Base-by-base conservation (phyloP, 441 rosid species). In the Adansonia madagascariensis region DNA sequence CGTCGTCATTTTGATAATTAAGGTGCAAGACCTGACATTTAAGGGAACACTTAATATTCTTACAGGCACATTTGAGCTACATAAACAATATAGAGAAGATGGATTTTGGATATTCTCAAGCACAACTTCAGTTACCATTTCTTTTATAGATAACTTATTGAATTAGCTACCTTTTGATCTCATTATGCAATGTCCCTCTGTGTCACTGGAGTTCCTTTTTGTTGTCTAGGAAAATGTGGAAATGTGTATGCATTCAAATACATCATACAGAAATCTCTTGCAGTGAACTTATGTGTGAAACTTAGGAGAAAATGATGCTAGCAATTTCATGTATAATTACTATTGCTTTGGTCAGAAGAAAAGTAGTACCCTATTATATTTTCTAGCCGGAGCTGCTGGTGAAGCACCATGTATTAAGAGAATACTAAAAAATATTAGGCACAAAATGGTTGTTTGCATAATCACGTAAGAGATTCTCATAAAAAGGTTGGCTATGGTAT, bases 11-110 rank as follows among this genome's bases (percentile, higher is more conserved):
- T 44, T 44, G 31, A 44, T 67, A 46, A 44, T 20, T 44, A 18
- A 46, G 55, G 53, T 11, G 44, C 44, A 47, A 49, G 73, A 49
- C 2, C 59, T 49, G 41, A 49, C 11, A 14, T 20, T 49, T 69
- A 49, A 1, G 35, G 35, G 35, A 31, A 31, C 4, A 31, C 35
- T 2, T 49, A 6, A 14, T 15, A 68, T 1, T 18, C 24, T 5
- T 67, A 67, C 4, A 44, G 71, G n/a, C 53, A 10, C 11, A 67
- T 44, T 44, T 44, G 53, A 65, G 71, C 27, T 18, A 66, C 53
- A 43, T 43, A 44, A 66, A 43, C 71, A 18, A 46, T 2, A 67
- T 67, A 46, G 15, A 67, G 55, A 46, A 44, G 53, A 67, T 46
- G n/a, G 17, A 18, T 67, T 46, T 20, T 49, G 14, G 17, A 46